Conservation (phyloP, 495 filamentous ascomycete species). For the Daldinia loculata region DNA sequence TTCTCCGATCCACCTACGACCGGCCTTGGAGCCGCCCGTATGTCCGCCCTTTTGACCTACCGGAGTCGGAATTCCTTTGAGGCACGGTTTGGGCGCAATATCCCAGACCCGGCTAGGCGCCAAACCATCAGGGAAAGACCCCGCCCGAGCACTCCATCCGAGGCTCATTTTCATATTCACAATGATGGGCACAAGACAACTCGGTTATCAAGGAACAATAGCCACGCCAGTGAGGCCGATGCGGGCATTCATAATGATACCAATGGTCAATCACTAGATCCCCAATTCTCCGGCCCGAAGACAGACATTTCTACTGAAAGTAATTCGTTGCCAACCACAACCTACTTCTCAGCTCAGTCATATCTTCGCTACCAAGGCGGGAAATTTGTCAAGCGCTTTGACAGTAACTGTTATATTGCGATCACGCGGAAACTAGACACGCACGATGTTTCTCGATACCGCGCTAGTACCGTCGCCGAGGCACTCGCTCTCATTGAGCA, state of each 20-base stretch:
- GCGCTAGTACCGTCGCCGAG: slow-evolving; percentile 68
- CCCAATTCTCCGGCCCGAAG: slow-evolving; percentile 77
- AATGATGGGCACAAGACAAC: slow-evolving; percentile 86
- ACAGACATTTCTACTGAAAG: slow-evolving; percentile 48
- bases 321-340: slow-evolving; percentile 68
- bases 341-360: slow-evolving; percentile 96
- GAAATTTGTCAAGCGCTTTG: slow-evolving; percentile 97
- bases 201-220: slow-evolving; percentile 51
- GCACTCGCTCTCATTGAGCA: slow-evolving; percentile 86
- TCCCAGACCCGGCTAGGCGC: slow-evolving; percentile 79
- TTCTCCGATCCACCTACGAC: slow-evolving; percentile 83
- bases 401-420: slow-evolving; percentile 98
- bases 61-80: slow-evolving; percentile 97
- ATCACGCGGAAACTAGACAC: slow-evolving; percentile 99
- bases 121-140: slow-evolving; percentile 78
- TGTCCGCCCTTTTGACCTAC: slow-evolving; percentile 96
- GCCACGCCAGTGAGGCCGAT: slow-evolving; percentile 40
- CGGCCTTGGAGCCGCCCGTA: slow-evolving; percentile 92
- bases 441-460: slow-evolving; percentile 86
- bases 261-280: slow-evolving; percentile 61
- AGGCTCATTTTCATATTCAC: slow-evolving; percentile 92
- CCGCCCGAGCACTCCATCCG: slow-evolving; percentile 69
- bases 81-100: slow-evolving; percentile 91
- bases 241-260: slow-evolving; percentile 45
- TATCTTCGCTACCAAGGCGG: slow-evolving; percentile 97